Evolutionary conservation across 2,329 filamentous ascomycete species (phyloP).

Genomic region (Aureobasidium namibiae): DNA sequence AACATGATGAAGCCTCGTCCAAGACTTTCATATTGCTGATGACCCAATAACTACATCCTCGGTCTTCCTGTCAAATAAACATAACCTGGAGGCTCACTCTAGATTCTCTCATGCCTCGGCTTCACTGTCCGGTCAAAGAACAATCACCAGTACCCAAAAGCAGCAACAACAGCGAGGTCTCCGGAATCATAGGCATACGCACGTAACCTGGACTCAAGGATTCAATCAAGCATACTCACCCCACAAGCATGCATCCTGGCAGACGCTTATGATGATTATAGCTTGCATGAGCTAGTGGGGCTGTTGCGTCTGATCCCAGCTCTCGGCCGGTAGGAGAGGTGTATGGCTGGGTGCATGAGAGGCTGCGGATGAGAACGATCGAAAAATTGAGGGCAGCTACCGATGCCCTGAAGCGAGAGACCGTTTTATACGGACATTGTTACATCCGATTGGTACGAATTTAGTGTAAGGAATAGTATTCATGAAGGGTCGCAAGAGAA

Average conservation of each 20-base stretch:
- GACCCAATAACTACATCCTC: too few species aligned
- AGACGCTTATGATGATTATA: background rate
- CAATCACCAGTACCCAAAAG: background rate
- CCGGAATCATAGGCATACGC: background rate
- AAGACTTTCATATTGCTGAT: too few species aligned
- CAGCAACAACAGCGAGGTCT: background rate
- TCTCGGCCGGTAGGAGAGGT: background rate
- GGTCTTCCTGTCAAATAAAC: too few species aligned
- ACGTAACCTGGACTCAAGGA: background rate
- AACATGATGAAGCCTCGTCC: too few species aligned
- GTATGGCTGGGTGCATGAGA: too few species aligned
- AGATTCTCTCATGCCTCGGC: background rate
- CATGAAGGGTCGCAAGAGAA: background rate
- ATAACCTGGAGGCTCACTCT: too few species aligned
- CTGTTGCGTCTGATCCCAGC: background rate
- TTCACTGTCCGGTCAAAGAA: background rate
- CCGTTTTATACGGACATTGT: too few species aligned
- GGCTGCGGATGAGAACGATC: too few species aligned
- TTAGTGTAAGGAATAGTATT: background rate
- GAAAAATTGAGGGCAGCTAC: too few species aligned
- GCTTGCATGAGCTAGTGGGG: background rate
- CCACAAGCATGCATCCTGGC: background rate
- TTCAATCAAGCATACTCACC: background rate
- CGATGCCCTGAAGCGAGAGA: too few species aligned
- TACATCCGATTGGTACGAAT: too few species aligned